These are phyloP conservation scores for Tylopilus intermedius DNA, from an alignment of 768 basidiomycete species.

Conservation along the genomic window DNA sequence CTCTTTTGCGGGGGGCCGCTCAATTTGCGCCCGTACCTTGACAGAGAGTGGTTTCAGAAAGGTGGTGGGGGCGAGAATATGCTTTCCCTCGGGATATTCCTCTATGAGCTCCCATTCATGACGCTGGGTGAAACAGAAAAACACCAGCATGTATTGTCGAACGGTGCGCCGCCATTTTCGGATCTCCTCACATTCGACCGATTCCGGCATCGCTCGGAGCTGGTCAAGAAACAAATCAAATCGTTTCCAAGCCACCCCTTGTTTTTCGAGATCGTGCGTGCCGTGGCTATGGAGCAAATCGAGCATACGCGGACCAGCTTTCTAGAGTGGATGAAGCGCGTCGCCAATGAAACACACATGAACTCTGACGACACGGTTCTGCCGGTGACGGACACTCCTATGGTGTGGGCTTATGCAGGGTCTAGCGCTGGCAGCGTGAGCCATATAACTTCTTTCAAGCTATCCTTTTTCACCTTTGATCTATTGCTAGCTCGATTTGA, in stretches of 20 bases:
- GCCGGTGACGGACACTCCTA: slow-evolving; percentile 1
- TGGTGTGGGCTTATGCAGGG: slow-evolving; percentile 14
- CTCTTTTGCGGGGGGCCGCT: slow-evolving; percentile 29
- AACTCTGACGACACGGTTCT: neutral
- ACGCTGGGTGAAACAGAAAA: slow-evolving; percentile 29
- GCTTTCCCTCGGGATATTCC: slow-evolving; percentile 42
- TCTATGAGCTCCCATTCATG: slow-evolving; percentile 43
- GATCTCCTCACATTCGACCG: slow-evolving; percentile 40
- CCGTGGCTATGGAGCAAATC: slow-evolving; percentile 3
- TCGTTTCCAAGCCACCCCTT: slow-evolving; percentile 39
- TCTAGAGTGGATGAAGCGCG: slow-evolving; percentile 22
- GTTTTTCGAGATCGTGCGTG: slow-evolving; percentile 37
- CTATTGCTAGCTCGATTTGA: slow-evolving; percentile 29
- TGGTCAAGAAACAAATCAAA: slow-evolving; percentile 34
- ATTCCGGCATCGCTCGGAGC: slow-evolving; percentile 40
- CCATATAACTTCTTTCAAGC: neutral
- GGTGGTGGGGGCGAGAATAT: slow-evolving; percentile 43
- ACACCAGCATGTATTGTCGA: neutral
- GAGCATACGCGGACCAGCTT: slow-evolving; percentile 4
- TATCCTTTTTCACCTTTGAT: neutral
- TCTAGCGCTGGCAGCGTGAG: slow-evolving; percentile 30
- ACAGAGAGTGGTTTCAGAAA: slow-evolving; percentile 39
- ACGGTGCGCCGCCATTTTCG: slow-evolving; percentile 36
- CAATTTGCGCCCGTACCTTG: slow-evolving; percentile 47
- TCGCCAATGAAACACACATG: neutral